Conservation (phyloP, 2,329 filamentous ascomycete genomes). For the Elsinoe necatrix region DNA sequence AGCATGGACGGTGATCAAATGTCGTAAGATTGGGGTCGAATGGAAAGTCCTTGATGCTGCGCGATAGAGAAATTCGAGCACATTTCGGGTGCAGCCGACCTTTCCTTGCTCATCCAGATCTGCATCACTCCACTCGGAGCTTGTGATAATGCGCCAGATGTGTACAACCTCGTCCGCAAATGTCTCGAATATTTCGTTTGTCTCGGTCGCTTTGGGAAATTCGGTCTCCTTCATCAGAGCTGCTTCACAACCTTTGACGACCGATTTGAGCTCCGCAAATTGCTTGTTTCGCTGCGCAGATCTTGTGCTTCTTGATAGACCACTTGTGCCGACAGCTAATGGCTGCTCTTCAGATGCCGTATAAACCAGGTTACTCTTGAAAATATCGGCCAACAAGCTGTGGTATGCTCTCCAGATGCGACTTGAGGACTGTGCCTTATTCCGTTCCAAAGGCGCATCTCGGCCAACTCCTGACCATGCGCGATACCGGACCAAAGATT, state of each 20-base stretch:
- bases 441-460: conserved; percentile 39
- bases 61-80: conserved; percentile 79
- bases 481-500: conserved; percentile 27
- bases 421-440: conserved; percentile 38
- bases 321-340: conserved; percentile 22
- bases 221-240: conserved; percentile 67
- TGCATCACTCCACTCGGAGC: conserved; percentile 67
- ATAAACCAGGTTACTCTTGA: conserved; percentile 58
- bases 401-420: conserved; percentile 84
- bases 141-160: conserved; percentile 80
- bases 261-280: conserved; percentile 65
- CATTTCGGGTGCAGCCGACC: conserved; percentile 61
- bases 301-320: conserved; percentile 20
- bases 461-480: neutral
- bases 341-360: conserved; percentile 18
- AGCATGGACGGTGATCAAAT: conserved; percentile 80
- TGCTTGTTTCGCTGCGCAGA: conserved; percentile 39
- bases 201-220: conserved; percentile 77
- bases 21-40: conserved; percentile 77
- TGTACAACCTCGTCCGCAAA: conserved; percentile 72
- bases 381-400: conserved; percentile 62
- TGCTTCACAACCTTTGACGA: conserved; percentile 71
- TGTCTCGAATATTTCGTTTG: conserved; percentile 68
- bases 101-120: conserved; percentile 78
- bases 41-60: conserved; percentile 92